Conservation (phyloP, 75 land plant species). For the Pinus albicaulis region DNA sequence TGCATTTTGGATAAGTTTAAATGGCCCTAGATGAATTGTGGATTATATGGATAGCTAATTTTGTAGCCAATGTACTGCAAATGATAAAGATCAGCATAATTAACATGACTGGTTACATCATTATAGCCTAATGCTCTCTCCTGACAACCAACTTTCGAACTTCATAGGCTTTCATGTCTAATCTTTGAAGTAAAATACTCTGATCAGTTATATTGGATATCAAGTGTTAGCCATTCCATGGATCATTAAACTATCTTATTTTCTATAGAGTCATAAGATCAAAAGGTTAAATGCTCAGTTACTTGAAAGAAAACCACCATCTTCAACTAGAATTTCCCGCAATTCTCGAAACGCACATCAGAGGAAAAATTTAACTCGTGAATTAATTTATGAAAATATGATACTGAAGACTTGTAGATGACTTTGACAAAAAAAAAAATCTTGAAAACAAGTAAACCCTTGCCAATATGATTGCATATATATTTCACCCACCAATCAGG, state of each 20-base stretch:
- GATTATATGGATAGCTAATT: background rate
- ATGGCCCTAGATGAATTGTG: background rate
- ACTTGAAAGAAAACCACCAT: background rate
- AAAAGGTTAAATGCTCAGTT: background rate
- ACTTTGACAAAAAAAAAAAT: background rate
- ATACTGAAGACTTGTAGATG: background rate
- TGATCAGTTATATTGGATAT: background rate
- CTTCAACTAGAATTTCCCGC: background rate
- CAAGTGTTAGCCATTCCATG: background rate
- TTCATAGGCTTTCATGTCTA: too few species aligned
- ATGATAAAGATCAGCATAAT: background rate
- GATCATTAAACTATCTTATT: background rate
- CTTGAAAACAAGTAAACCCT: background rate
- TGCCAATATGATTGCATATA: background rate
- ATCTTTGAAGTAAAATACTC: background rate
- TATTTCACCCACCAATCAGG: background rate
- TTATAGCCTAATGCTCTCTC: background rate
- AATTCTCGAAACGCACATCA: background rate
- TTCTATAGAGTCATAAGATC: background rate
- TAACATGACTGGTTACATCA: background rate
- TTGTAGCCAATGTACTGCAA: background rate
- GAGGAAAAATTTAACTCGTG: background rate
- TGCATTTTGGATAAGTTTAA: too few species aligned
- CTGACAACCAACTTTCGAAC: background rate
- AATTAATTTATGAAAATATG: background rate